Percentiles rank a stretch among this genome's conserved stretches.
phyloP scores from a whole-genome alignment of 1,284 basidiomycete species.

The Papiliotrema laurentii region DNA sequence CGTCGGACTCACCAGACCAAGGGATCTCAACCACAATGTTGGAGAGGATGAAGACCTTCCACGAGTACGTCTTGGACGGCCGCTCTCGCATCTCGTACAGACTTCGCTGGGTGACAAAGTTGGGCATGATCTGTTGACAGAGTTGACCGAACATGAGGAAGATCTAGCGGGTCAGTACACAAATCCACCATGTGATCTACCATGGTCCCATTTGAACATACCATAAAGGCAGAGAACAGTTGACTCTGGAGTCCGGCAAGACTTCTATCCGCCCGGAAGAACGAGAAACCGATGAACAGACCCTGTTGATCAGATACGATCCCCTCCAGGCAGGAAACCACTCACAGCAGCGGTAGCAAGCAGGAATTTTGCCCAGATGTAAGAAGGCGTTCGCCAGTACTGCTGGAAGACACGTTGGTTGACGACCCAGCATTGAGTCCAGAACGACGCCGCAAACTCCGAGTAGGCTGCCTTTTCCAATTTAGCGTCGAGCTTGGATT shows the following conservation, averaged over 20 bases:
- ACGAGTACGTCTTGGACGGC: conserved; percentile 73
- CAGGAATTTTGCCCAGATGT: conserved; percentile 68
- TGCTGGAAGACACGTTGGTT: conserved; percentile 55
- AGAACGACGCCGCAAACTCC: conserved; percentile 57
- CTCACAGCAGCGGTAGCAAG: conserved; percentile 38
- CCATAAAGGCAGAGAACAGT: conserved; percentile 58
- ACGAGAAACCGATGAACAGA: conserved; percentile 52
- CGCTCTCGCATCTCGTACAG: conserved; percentile 71
- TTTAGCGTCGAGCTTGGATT: conserved; percentile 9
- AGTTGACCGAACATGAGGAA: conserved; percentile 49
- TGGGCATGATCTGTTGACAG: conserved; percentile 49
- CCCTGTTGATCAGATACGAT: no score
- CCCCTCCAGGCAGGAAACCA: no score
- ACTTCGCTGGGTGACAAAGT: conserved; percentile 52
- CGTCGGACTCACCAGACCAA: conserved; percentile 24
- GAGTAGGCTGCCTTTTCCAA: conserved; percentile 41
- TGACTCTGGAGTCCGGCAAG: conserved; percentile 76
- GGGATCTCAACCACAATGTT: conserved; percentile 49
- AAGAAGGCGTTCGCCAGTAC: conserved; percentile 64
- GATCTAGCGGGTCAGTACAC: conserved; percentile 15
- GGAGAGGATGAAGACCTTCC: conserved; percentile 60
- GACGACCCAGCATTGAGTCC: conserved; percentile 55
- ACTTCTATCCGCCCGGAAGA: conserved; percentile 64
- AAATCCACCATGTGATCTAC: conserved; percentile 25
- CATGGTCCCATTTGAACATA: conserved; percentile 17